Evolutionary conservation across 2,329 filamentous ascomycete species (phyloP), one percentile per base, ranked within the genome.

Genomic region (Colletotrichum tropicale): DNA sequence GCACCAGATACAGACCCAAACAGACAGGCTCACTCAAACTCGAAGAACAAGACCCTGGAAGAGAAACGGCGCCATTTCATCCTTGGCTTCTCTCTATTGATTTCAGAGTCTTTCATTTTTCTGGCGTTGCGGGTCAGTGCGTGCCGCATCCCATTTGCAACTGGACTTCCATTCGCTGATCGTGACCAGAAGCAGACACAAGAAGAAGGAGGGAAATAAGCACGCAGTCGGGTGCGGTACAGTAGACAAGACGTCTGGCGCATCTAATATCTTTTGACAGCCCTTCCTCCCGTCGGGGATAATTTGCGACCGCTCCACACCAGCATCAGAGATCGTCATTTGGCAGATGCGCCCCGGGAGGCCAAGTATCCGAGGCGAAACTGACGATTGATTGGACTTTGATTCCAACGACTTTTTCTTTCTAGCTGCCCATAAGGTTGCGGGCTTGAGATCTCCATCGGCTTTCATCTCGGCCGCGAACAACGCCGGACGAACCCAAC

Each of bases 281-380:
- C 26, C 52, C 58, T 52, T 62, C 26, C 52, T 43, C 66, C 70
- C 64, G 43, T 68, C 76, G 73, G 69, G 43, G 66, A 70, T 48
- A 76, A 76, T 77, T 68, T 72, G 64, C 76, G 66, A 21, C 70
- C 62, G 74, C 74, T 76, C 76, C 76, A 70, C 66, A 70, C 70
- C 61, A 52, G 56, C 68, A 66, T 62, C 43, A 76, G 66, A 76
- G 76, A 76, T 77, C 76, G 70, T 77, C 76, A 74, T 76, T 77
- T 77, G 76, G 70, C 76, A 76, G 74, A 74, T 77, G 70, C 74
- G 74, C 66, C 70, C 62, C 70, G 74, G 76, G 68, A 73, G 34
- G 58, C 66, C 70, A 70, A 70, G 70, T 43, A 68, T 64, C 74
- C 66, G 74, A 77, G 65, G 66, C 65, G 75, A 76, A 60, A 43